Percentiles rank a stretch among this genome's conserved stretches.
Evolutionary conservation across 2,329 filamentous ascomycete species (phyloP).

Genomic region (Talaromyces islandicus): DNA sequence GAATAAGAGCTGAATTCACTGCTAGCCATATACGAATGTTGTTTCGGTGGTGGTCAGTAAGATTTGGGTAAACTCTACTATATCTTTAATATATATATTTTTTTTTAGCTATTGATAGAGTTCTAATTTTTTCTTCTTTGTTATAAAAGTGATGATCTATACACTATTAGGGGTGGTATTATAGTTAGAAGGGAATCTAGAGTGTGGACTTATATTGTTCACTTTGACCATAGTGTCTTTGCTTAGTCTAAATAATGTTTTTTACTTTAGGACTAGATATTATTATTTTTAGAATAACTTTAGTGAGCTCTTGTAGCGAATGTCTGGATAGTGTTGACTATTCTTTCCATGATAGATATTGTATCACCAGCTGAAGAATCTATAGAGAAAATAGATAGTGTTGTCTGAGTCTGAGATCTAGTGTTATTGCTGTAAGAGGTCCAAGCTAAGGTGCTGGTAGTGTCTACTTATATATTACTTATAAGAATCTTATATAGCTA

Average conservation of each 20-base stretch:
- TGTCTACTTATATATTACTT: conserved; percentile 15
- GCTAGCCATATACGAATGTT: conserved; percentile 23
- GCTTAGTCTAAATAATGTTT: conserved; percentile 5
- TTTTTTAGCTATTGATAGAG: conserved; percentile 17
- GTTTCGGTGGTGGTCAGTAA: no score
- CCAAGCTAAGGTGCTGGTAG: conserved; percentile 14
- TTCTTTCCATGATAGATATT: neutral
- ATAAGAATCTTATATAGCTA: neutral
- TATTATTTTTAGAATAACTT: conserved; percentile 6
- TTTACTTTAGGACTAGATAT: no score
- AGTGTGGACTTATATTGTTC: neutral
- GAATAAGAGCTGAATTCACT: conserved; percentile 18
- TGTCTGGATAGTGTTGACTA: neutral
- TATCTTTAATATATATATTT: conserved; percentile 27
- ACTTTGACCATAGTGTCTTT: conserved; percentile 4
- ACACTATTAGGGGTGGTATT: conserved; percentile 11
- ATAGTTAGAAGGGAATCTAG: neutral
- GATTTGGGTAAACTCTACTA: conserved; percentile 24
- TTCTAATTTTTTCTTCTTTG: no score
- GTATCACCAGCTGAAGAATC: conserved; percentile 10
- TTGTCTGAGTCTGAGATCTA: conserved; percentile 22
- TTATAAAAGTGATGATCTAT: conserved; percentile 23
- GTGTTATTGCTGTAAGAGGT: conserved; percentile 14
- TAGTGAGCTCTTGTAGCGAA: conserved; percentile 6
- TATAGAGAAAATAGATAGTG: no score